phyloP scores from a whole-genome alignment of 148 eudicot species.

The Agrostemma githago region DNA sequence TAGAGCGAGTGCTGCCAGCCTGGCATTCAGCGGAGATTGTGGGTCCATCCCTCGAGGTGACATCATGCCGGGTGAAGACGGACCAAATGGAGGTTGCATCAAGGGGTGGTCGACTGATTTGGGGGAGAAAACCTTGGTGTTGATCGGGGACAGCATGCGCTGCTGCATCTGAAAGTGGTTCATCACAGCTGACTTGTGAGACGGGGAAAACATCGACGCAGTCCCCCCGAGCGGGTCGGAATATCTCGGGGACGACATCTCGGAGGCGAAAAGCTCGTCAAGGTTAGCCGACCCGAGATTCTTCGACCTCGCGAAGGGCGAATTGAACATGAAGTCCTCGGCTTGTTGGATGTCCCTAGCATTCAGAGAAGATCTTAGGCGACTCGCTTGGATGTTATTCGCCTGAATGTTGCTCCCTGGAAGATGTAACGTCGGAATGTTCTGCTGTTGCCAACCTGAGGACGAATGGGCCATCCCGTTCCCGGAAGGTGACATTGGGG shows the following conservation, averaged over 20 bases:
- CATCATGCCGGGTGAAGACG: constrained; percentile 43
- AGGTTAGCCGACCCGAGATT: constrained; percentile 40
- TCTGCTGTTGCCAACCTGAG: constrained; percentile 39
- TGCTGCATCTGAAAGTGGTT: constrained; percentile 57
- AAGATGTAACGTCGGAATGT: constrained; percentile 39
- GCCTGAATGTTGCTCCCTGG: constrained; percentile 39
- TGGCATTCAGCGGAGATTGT: constrained; percentile 39
- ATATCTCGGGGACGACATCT: constrained; percentile 43
- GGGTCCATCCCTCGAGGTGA: constrained; percentile 42
- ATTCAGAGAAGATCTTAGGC: constrained; percentile 38
- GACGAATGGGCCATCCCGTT: constrained; percentile 35
- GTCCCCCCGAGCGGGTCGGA: constrained; percentile 35
- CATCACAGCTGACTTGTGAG: constrained; percentile 40
- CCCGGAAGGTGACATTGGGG: constrained; percentile 45
- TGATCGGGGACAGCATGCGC: constrained; percentile 43
- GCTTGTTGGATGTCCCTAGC: constrained; percentile 36
- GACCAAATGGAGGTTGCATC: constrained; percentile 37
- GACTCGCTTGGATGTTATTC: constrained; percentile 37
- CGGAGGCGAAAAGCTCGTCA: constrained; percentile 42
- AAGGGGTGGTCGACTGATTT: constrained; percentile 32
- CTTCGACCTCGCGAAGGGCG: constrained; percentile 34
- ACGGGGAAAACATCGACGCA: constrained; percentile 42
- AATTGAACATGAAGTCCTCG: constrained; percentile 26
- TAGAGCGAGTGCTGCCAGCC: constrained; percentile 33
- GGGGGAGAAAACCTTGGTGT: constrained; percentile 38